Base-by-base conservation (phyloP, 345 rosid species). In the Erodium maritimum region DNA sequence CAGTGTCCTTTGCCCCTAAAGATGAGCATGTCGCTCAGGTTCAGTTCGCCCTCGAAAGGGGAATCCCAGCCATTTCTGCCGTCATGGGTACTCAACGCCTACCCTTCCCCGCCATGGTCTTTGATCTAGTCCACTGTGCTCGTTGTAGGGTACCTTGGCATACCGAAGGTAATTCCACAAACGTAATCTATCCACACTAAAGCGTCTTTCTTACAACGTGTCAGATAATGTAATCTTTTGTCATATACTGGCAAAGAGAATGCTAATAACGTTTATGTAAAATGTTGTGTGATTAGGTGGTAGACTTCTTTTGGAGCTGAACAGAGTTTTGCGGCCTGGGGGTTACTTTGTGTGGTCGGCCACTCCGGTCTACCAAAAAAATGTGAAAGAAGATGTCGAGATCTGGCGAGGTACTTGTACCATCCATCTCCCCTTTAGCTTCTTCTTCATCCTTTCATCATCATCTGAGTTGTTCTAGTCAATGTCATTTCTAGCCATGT, bases 81-180 rank as follows among this genome's bases (percentile, higher is more conserved):
- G 99, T 89, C 24, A 93, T 89, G 99, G 99, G 99, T 20, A 80
- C 99, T 65, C 82, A 79, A 63, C 71, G 99, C 19, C 74, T 89
- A 22, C 97, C 84, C 42, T 93, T 87, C 59, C 97, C 97, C 0
- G 81, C 88, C 77, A 78, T 81, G 67, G 99, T 93, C 66, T 89
- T 93, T 37, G 99, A 93, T 73, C 63, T 83, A 25, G 56, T 89
- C 25, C 99, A 89, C 58, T 93, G 97, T 20, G 99, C 96, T 14
- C 95, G 97, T 52, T 93, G 97, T 37, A 75, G 99, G 67, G 99
- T 93, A 51, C 96, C 99, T 9, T 93, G 97, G 99, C 99, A 93
- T 58, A 65, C 42, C 17, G 95, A 90, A 53, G 93, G 86, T 78
- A 71, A 10, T 23, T 23, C 1, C 5, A 5, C 4, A 29, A 6